Evolutionary conservation across 495 filamentous ascomycete species (phyloP).

Genomic region (Penicillium herquei): DNA sequence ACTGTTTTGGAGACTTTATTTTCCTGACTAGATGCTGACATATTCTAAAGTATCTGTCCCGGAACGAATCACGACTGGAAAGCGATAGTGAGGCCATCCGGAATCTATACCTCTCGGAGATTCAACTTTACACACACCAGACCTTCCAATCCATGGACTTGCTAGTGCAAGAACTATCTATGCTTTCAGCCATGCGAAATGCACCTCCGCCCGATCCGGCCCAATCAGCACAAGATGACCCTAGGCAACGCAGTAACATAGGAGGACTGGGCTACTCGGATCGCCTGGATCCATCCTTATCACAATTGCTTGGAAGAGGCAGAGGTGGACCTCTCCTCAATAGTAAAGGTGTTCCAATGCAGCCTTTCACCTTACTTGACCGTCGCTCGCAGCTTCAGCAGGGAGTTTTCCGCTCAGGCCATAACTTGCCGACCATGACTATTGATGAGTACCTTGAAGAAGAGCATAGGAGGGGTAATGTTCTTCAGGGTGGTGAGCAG

Average conservation of each 20-base stretch:
- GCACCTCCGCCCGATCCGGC: slow-evolving; percentile 26
- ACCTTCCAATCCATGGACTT: slow-evolving; percentile 83
- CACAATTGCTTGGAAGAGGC: slow-evolving; percentile 49
- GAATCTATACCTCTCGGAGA: slow-evolving; percentile 70
- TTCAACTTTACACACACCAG: slow-evolving; percentile 71
- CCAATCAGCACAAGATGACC: slow-evolving; percentile 43
- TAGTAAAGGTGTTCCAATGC: slow-evolving; percentile 77
- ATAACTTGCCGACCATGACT: slow-evolving; percentile 94
- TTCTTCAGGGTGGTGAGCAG: slow-evolving; percentile 77
- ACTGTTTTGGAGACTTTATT: not conserved
- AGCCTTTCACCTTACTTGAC: slow-evolving; percentile 85
- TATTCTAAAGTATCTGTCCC: slow-evolving; percentile 52
- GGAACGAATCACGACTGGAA: slow-evolving; percentile 57
- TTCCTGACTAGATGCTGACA: slow-evolving; percentile 20
- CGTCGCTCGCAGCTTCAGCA: slow-evolving; percentile 72
- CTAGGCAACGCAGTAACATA: slow-evolving; percentile 43
- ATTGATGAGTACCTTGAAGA: slow-evolving; percentile 98
- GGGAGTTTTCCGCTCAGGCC: slow-evolving; percentile 86
- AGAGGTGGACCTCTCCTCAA: slow-evolving; percentile 76
- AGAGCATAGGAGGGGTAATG: slow-evolving; percentile 80
- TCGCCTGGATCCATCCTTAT: slow-evolving; percentile 65
- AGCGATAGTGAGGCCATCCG: slow-evolving; percentile 79
- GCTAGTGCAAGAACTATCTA: slow-evolving; percentile 76
- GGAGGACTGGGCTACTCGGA: slow-evolving; percentile 62
- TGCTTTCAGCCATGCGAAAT: slow-evolving; percentile 70